These are phyloP conservation scores for Candida peoriensis DNA, from an alignment of 805 yeast species.

Conservation along the genomic window DNA sequence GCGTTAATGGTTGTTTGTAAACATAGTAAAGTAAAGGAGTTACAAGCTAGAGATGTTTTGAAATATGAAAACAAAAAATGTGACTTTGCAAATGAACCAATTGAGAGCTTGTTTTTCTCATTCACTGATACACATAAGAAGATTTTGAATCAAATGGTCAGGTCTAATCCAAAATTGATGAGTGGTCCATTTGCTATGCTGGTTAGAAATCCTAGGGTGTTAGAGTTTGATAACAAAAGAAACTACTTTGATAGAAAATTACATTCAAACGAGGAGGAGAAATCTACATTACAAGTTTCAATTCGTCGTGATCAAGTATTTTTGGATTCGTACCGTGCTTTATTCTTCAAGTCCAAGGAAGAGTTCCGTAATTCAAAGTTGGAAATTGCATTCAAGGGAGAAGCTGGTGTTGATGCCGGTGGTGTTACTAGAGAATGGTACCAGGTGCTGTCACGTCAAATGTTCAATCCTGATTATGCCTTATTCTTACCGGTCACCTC, in stretches of 20 bases:
- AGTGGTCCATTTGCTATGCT: conserved; percentile 92
- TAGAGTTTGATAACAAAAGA: conserved; percentile 93
- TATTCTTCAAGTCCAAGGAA: conserved; percentile 72
- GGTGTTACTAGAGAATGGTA: conserved; percentile 98
- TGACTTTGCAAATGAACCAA: conserved; percentile 70
- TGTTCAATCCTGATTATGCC: conserved; percentile 95
- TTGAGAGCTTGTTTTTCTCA: conserved; percentile 73
- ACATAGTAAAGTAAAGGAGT: conserved; percentile 61
- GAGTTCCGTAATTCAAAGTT: conserved; percentile 69
- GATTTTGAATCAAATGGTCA: conserved; percentile 84
- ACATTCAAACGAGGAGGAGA: conserved; percentile 41
- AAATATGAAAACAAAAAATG: conserved; percentile 59
- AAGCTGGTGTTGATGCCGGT: conserved; percentile 97
- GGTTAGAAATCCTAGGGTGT: conserved; percentile 79
- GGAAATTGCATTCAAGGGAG: conserved; percentile 84
- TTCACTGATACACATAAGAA: conserved; percentile 88
- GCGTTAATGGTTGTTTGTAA: conserved; percentile 96
- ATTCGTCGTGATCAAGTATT: conserved; percentile 89
- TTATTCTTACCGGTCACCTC: conserved; percentile 86
- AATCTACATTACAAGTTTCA: conserved; percentile 50
- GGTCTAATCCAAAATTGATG: conserved; percentile 87
- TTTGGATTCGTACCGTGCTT: conserved; percentile 78
- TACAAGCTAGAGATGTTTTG: conserved; percentile 46
- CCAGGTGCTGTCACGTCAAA: conserved; percentile 87
- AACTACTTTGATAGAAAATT: conserved; percentile 75